Percentiles rank a stretch among this genome's conserved stretches.
Conservation (phyloP, 2,329 filamentous ascomycete species). For the Colletotrichum noveboracense region DNA sequence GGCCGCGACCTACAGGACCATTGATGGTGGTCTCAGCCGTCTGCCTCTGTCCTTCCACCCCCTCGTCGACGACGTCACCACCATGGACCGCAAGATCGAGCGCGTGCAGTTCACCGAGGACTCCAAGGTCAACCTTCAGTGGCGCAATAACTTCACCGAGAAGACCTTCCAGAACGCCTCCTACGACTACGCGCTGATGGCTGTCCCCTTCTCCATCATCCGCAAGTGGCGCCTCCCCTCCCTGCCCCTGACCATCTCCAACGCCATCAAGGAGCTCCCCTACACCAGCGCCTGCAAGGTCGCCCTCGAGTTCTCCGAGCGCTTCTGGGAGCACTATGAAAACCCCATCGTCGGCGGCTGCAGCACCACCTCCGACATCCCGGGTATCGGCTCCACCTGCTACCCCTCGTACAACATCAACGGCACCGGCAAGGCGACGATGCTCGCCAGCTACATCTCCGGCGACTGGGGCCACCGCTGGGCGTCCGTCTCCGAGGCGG, state of each 20-base stretch:
- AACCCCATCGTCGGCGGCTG: constrained; percentile 69
- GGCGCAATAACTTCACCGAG: constrained; percentile 50
- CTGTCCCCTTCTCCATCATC: constrained; percentile 68
- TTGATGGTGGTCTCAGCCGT: constrained; percentile 61
- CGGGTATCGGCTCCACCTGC: constrained; percentile 66
- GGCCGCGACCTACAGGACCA: constrained; percentile 67
- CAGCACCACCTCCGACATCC: constrained; percentile 60
- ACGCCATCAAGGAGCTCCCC: constrained; percentile 51
- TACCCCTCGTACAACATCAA: constrained; percentile 74
- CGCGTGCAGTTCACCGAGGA: constrained; percentile 56
- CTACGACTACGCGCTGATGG: constrained; percentile 72
- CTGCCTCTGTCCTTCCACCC: constrained; percentile 69
- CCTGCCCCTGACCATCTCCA: constrained; percentile 44
- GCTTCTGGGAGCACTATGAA: constrained; percentile 60
- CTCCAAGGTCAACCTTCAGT: constrained; percentile 62
- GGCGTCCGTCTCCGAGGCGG: constrained; percentile 49
- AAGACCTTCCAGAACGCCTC: constrained; percentile 48
- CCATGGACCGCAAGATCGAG: constrained; percentile 61
- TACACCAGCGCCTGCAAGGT: constrained; percentile 60
- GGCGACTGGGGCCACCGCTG: constrained; percentile 40
- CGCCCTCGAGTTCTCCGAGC: constrained; percentile 70
- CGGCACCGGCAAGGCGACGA: constrained; percentile 63
- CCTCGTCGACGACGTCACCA: constrained; percentile 60
- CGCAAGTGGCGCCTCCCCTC: constrained; percentile 64
- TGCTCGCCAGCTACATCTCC: constrained; percentile 64